Evolutionary conservation across 257 asterid genomes (phyloP).

Genomic region (Parsonsia alboflavescens): DNA sequence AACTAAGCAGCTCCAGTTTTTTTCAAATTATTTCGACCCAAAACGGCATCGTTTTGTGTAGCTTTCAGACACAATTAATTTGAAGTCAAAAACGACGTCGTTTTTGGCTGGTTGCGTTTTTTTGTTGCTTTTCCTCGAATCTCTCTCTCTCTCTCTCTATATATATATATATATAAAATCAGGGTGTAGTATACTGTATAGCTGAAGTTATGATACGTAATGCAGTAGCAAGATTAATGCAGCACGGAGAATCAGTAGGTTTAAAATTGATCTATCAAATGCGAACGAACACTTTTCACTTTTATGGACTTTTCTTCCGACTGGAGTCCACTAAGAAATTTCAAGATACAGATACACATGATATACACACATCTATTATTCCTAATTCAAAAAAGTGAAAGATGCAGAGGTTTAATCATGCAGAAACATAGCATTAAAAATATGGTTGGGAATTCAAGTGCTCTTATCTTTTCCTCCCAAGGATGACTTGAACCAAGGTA

Average conservation of each 20-base stretch:
- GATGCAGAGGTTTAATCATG: not conserved
- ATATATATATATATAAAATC: too few relatives aligned
- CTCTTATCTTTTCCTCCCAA: slow-evolving; percentile 35
- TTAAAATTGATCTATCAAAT: not conserved
- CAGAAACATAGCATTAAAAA: not conserved
- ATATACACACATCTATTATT: not conserved
- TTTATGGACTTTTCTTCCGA: not conserved
- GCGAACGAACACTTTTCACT: not conserved
- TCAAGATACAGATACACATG: not conserved
- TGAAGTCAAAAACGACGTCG: too few relatives aligned
- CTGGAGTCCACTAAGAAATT: not conserved
- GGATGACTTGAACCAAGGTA: slow-evolving; percentile 79
- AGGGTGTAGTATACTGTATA: too few relatives aligned
- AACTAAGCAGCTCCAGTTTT: too few relatives aligned
- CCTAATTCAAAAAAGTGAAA: not conserved
- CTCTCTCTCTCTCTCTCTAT: too few relatives aligned
- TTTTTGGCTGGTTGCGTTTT: too few relatives aligned
- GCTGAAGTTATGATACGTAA: not conserved
- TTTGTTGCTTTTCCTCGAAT: too few relatives aligned
- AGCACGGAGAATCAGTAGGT: not conserved
- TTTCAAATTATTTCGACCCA: too few relatives aligned
- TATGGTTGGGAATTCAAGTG: slow-evolving; percentile 16
- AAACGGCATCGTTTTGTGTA: too few relatives aligned
- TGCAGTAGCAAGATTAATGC: not conserved
- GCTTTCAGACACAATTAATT: too few relatives aligned